These are phyloP conservation scores for Alternaria arbusti DNA, from an alignment of 2,329 filamentous ascomycete species.

Conservation along the genomic window DNA sequence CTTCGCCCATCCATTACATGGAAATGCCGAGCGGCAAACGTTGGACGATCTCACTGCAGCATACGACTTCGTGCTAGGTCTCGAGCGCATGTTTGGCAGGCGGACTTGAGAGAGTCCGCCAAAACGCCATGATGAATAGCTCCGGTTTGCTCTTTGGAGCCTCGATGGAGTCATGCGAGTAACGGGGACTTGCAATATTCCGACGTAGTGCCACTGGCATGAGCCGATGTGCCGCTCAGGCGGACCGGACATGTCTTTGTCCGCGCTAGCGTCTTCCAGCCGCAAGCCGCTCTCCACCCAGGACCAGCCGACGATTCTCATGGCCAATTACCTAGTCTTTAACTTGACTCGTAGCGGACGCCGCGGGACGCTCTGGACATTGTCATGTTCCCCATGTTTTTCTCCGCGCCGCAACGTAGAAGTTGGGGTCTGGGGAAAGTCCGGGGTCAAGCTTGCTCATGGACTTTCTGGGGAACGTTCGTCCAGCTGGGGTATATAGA, in stretches of 20 bases:
- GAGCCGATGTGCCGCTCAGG: background rate
- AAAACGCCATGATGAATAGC: background rate
- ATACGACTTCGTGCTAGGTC: background rate
- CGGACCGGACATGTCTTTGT: conserved; percentile 18
- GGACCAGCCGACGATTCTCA: background rate
- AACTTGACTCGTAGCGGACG: background rate
- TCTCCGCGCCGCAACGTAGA: background rate
- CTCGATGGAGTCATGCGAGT: background rate
- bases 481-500: conserved; percentile 27
- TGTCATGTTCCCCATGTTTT: background rate
- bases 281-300: background rate
- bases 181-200: background rate
- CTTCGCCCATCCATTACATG: background rate
- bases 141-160: background rate
- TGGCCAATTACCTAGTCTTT: background rate
- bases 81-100: background rate
- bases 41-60: background rate
- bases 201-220: background rate
- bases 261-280: conserved; percentile 1
- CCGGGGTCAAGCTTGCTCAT: conserved; percentile 17
- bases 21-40: background rate
- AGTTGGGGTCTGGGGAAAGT: conserved; percentile 30
- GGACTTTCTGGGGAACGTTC: conserved; percentile 28
- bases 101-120: conserved; percentile 18
- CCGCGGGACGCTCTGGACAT: background rate